phyloP scores from a whole-genome alignment of 2,329 filamentous ascomycete species.

The Botrytis byssoidea region DNA sequence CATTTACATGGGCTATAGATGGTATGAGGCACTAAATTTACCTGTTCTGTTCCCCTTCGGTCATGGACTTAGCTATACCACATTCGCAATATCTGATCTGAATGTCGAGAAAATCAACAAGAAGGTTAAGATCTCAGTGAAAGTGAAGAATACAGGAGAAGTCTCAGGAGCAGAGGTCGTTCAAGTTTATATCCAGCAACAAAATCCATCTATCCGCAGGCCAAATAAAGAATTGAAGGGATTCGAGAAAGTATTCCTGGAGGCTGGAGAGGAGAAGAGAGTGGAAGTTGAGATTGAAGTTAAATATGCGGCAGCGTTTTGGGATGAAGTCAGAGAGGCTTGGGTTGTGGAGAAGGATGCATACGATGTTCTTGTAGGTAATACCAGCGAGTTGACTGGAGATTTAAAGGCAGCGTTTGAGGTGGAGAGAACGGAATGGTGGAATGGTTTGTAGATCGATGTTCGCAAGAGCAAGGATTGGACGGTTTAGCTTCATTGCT shows the following conservation, averaged over 20 bases:
- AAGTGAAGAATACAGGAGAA: constrained; percentile 54
- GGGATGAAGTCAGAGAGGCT: constrained; percentile 43
- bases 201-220: constrained; percentile 47
- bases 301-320: constrained; percentile 43
- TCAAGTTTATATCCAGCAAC: constrained; percentile 57
- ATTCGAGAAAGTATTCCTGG: constrained; percentile 62
- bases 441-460: constrained; percentile 57
- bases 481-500: not conserved
- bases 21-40: constrained; percentile 69
- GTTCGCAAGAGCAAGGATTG: not conserved
- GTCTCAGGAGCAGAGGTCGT: constrained; percentile 54
- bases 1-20: constrained; percentile 77
- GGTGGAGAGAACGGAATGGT: constrained; percentile 63
- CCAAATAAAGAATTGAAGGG: constrained; percentile 64
- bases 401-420: constrained; percentile 54
- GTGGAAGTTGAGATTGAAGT: constrained; percentile 54
- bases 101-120: not conserved
- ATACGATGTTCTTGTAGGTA: constrained; percentile 43
- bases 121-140: not conserved
- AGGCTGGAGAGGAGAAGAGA: constrained; percentile 56
- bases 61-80: constrained; percentile 76
- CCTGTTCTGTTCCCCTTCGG: constrained; percentile 73
- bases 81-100: constrained; percentile 47
- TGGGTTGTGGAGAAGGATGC: constrained; percentile 43
- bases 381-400: constrained; percentile 45